Evolutionary conservation across 2,329 filamentous ascomycete genomes (phyloP).

Genomic region (Sclerotinia spermophila): DNA sequence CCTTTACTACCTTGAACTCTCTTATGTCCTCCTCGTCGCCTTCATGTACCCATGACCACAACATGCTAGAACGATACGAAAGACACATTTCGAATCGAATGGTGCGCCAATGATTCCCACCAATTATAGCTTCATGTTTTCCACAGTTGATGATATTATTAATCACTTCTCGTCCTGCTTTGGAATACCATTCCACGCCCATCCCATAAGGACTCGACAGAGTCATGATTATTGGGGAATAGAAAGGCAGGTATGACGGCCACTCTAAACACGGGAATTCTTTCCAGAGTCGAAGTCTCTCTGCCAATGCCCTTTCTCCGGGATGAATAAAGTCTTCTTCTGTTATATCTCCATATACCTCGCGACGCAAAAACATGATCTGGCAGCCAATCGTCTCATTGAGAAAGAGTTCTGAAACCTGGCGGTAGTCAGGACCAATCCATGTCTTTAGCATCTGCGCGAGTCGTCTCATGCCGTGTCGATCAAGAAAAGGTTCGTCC

Average conservation of each 20-base stretch:
- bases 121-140: too few relatives aligned
- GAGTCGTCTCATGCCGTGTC: neutral
- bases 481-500: neutral
- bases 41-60: neutral
- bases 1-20: neutral
- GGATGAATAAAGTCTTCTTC: too few relatives aligned
- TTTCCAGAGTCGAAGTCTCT: neutral
- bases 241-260: neutral
- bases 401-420: neutral
- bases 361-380: neutral
- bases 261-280: neutral
- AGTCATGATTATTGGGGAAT: neutral
- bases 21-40: neutral
- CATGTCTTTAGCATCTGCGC: neutral
- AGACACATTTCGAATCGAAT: neutral
- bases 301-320: neutral
- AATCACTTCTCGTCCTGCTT: neutral
- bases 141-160: neutral
- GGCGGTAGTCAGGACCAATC: neutral
- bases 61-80: neutral
- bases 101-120: neutral
- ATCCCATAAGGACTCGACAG: neutral
- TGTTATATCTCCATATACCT: neutral
- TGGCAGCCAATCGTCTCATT: neutral
- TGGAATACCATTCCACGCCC: constrained; percentile 3